phyloP scores from a whole-genome alignment of 1,284 basidiomycete species.

The Trichosporon ovoides region DNA sequence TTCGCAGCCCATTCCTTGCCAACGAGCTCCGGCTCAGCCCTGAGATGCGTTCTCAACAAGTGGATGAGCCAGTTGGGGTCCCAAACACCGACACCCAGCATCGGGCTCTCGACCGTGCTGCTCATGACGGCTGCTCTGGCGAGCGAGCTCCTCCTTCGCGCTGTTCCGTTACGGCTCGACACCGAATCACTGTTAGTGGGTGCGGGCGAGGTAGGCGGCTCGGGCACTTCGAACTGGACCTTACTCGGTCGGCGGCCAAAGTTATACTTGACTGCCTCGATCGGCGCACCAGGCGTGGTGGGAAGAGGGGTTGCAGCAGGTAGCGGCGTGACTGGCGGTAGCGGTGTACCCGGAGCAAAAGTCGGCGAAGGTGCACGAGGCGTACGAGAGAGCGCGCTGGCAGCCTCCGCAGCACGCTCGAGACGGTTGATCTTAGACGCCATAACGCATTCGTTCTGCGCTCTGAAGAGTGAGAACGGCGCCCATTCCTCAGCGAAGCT shows the following conservation, averaged over 20 bases:
- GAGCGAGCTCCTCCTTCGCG: not conserved
- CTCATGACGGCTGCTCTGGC: not conserved
- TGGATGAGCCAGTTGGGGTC: conserved; percentile 43
- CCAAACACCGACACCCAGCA: conserved; percentile 36
- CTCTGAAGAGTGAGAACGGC: conserved; percentile 50
- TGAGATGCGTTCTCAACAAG: conserved; percentile 26
- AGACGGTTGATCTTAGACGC: conserved; percentile 28
- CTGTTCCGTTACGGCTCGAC: not conserved
- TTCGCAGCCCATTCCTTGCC: not conserved
- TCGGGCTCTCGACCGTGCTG: not conserved
- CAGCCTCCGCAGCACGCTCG: conserved; percentile 10
- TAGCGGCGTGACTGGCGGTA: not conserved
- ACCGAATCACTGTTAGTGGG: not conserved
- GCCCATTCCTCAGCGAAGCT: conserved; percentile 48
- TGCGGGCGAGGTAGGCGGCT: not conserved
- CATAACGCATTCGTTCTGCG: conserved; percentile 49
- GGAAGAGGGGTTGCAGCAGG: conserved; percentile 8
- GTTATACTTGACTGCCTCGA: conserved; percentile 7
- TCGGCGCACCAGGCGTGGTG: not conserved
- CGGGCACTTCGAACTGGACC: conserved; percentile 45
- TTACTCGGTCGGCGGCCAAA: conserved; percentile 37
- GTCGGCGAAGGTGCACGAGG: conserved; percentile 9
- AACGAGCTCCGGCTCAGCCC: conserved; percentile 12
- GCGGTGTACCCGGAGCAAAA: not conserved
- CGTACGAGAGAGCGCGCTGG: conserved; percentile 2